Evolutionary conservation across 2,329 filamentous ascomycete genomes (phyloP).

Genomic region (Colletotrichum lentis): DNA sequence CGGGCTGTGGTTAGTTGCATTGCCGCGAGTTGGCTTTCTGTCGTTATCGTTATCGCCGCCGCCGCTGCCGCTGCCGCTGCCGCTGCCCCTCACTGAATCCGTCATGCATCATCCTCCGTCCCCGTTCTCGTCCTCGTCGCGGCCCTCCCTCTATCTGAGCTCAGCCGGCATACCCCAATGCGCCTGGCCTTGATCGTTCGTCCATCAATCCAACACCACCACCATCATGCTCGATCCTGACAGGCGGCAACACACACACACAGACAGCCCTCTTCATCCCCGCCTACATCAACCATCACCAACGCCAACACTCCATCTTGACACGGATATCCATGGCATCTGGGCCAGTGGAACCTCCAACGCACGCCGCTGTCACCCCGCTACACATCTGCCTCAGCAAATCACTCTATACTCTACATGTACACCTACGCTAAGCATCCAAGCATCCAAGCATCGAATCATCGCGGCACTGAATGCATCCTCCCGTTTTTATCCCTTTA

Average conservation of each 20-base stretch:
- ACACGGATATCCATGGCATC: conserved; percentile 33
- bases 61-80: background rate
- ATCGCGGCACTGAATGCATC: conserved; percentile 32
- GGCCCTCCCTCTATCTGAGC: background rate
- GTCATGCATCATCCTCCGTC: background rate
- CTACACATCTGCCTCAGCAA: background rate
- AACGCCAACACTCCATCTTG: background rate
- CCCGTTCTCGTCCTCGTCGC: background rate
- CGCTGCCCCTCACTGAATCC: background rate
- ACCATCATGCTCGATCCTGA: background rate
- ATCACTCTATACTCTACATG: background rate
- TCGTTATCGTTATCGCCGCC: conserved; percentile 6
- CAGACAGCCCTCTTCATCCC: background rate
- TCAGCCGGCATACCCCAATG: background rate
- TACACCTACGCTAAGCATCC: background rate
- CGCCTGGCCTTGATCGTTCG: background rate
- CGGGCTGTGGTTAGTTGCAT: conserved; percentile 9
- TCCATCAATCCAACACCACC: background rate
- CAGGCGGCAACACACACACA: background rate
- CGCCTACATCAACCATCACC: background rate
- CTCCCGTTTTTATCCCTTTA: conserved; percentile 21
- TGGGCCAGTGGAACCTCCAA: conserved; percentile 19
- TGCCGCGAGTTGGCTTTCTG: background rate
- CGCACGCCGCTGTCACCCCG: conserved; percentile 14
- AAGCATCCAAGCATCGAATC: conserved; percentile 5